These are phyloP conservation scores for Scleroderma bovista DNA, from an alignment of 768 basidiomycete genomes.

Conservation along the genomic window DNA sequence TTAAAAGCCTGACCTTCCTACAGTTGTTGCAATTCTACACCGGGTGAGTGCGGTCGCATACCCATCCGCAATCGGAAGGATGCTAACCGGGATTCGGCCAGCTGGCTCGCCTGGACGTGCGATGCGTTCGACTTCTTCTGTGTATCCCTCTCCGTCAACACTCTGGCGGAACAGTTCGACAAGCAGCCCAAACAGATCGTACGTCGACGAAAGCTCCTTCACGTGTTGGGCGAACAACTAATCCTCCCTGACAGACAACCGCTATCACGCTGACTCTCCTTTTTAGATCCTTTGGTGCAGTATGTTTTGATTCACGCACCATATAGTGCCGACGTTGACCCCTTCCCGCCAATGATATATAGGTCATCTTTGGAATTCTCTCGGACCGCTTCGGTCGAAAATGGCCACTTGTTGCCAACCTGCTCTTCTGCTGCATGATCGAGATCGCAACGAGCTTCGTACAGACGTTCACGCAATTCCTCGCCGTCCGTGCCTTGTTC, in stretches of 20 bases:
- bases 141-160: conserved; percentile 55
- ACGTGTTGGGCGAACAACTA: background rate
- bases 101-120: conserved; percentile 83
- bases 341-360: too few relatives aligned
- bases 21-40: conserved; percentile 57
- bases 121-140: conserved; percentile 87
- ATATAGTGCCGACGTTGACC: background rate
- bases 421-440: conserved; percentile 63
- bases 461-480: conserved; percentile 69
- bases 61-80: background rate
- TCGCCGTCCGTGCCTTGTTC: conserved; percentile 78
- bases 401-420: conserved; percentile 83
- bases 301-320: conserved; percentile 18
- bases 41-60: conserved; percentile 34
- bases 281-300: conserved; percentile 77
- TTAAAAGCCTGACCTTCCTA: conserved; percentile 40
- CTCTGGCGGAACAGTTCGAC: conserved; percentile 45
- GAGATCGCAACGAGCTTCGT: conserved; percentile 81
- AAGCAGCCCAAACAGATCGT: conserved; percentile 40
- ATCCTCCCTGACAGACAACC: conserved; percentile 42
- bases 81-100: conserved; percentile 16
- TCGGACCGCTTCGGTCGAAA: conserved; percentile 90
- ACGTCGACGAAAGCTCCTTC: conserved; percentile 7
- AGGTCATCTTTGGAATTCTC: conserved; percentile 71
- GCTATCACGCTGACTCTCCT: conserved; percentile 90